Base-by-base conservation (phyloP, 164 flowering plant genomes). In the Dillenia turbinata region DNA sequence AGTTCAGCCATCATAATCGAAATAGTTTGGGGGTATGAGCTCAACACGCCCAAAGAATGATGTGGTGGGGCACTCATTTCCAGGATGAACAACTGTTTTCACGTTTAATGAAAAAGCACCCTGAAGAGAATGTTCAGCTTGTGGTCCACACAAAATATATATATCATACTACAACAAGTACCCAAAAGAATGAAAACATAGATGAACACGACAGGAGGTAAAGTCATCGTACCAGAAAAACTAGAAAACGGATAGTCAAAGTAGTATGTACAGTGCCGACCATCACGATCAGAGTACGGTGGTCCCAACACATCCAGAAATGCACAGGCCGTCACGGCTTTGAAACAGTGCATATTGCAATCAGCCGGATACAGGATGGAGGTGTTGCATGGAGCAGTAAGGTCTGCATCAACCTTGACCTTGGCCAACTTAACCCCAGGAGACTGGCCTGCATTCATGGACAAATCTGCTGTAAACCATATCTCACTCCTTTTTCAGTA, bases 271-370 rank as follows among this genome's bases (percentile, higher is more conserved):
- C 92, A 86, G 59, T 84, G 87, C 14, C 92, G 82, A 3, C 83
- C 88, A 14, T 84, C 85, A 10, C 78, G 76, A 60, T 84, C 85
- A n/a, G 78, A 76, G 68, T 86, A 86, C 3, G 92, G 92, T 22
- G 92, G 92, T 46, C 85, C 85, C n/a, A 84, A 79, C 52, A 86
- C 92, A 48, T 86, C 92, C 0, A 86, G 82, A 10, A 86, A 85
- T 0, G 89, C 92, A 54, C 92, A 86, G 8, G 92, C 72, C 1
- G 89, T 82, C 56, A 63, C 62, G 51, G 84, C 92, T 1, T 83
- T 86, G 77, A 86, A 86, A 70, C 87, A 67, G 61, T 86, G 92
- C 84, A 86, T 71, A 65, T 86, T 86, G n/a, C 92, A 89, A 49
- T 73, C 78, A 16, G 84, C 65, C 7, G 92, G 92, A 55, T 80